These are phyloP conservation scores for Ulmus americana DNA, from an alignment of 331 rosid genomes.

Conservation along the genomic window DNA sequence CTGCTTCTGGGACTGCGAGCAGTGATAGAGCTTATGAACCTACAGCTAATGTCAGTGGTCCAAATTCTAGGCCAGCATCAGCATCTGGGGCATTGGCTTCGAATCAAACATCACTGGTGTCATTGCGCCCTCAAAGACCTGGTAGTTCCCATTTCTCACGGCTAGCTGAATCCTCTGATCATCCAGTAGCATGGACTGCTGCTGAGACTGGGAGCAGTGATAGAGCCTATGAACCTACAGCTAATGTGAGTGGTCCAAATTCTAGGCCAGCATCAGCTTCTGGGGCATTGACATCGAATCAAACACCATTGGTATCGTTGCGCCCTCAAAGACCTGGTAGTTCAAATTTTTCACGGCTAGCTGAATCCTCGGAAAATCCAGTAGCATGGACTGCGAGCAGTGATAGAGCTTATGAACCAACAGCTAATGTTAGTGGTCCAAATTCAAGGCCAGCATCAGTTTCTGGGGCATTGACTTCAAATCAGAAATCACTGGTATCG, in stretches of 20 bases:
- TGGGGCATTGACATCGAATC: constrained; percentile 61
- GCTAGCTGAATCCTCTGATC: constrained; percentile 74
- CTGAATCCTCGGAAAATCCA: constrained; percentile 66
- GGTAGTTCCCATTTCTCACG: constrained; percentile 91
- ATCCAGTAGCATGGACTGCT: constrained; percentile 73
- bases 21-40: constrained; percentile 64
- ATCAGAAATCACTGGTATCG: constrained; percentile 53
- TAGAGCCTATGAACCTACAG: constrained; percentile 55
- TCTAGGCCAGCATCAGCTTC: constrained; percentile 98
- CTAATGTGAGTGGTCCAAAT: constrained; percentile 65
- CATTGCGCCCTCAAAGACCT: constrained; percentile 87
- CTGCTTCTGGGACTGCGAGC: too few species aligned
- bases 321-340: constrained; percentile 96
- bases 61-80: constrained; percentile 90
- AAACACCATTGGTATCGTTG: constrained; percentile 51
- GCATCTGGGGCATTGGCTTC: constrained; percentile 74
- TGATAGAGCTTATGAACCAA: constrained; percentile 64
- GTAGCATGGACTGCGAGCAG: constrained; percentile 53
- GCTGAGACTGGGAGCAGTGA: constrained; percentile 52
- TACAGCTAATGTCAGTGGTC: constrained; percentile 58
- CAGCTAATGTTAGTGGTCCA: constrained; percentile 62
- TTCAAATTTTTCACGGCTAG: constrained; percentile 85
- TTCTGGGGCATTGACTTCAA: constrained; percentile 65
- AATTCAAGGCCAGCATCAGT: constrained; percentile 95
- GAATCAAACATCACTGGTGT: constrained; percentile 53